Evolutionary conservation across 2,329 filamentous ascomycete genomes (phyloP).

Genomic region (Colletotrichum sp.): DNA sequence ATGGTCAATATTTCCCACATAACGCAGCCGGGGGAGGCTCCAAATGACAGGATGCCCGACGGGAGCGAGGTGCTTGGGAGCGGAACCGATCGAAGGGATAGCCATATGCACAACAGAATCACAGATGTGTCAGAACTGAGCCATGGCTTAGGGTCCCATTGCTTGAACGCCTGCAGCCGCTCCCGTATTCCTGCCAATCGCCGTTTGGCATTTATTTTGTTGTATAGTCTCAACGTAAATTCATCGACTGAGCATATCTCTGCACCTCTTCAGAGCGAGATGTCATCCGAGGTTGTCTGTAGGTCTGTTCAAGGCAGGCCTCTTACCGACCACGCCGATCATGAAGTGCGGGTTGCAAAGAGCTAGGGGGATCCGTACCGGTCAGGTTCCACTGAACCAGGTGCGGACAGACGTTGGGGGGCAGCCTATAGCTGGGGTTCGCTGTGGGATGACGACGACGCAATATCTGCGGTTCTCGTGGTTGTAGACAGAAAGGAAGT

Average conservation of each 20-base stretch:
- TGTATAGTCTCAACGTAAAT: background rate
- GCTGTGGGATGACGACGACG: background rate
- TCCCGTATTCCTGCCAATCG: constrained; percentile 3
- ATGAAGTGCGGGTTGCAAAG: background rate
- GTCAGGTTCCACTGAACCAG: background rate
- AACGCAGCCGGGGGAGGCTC: background rate
- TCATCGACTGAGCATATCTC: background rate
- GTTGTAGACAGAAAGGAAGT: background rate
- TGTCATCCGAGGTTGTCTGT: background rate
- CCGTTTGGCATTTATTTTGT: background rate
- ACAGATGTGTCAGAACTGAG: background rate
- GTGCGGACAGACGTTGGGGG: background rate
- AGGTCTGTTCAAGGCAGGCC: background rate
- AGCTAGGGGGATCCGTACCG: background rate
- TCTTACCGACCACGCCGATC: background rate
- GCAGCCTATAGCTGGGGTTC: background rate
- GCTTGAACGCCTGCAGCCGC: background rate
- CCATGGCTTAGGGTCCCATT: background rate
- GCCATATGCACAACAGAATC: background rate
- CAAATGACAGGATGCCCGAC: background rate
- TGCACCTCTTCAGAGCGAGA: background rate
- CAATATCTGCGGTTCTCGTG: background rate
- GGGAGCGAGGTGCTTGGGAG: background rate
- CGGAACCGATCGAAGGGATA: constrained; percentile 9
- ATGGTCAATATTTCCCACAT: background rate